phyloP scores from a whole-genome alignment of 1,139 yeast genomes.

The Magnusiomyces tetraspermus region DNA sequence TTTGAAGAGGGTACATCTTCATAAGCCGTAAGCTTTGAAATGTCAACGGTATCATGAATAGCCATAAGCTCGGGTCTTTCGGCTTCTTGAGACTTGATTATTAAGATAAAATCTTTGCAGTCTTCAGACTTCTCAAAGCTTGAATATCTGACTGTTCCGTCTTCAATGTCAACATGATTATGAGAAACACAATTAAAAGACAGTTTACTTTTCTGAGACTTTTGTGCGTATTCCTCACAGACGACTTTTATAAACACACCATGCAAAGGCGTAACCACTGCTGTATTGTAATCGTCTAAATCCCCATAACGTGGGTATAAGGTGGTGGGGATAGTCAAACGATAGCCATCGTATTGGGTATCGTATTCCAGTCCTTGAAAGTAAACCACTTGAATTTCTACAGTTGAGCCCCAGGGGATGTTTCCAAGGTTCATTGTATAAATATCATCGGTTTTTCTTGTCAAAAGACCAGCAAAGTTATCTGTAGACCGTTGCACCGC shows the following conservation, averaged over 20 bases:
- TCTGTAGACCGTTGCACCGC: not conserved
- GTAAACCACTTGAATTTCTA: conserved; percentile 6
- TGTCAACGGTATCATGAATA: not conserved
- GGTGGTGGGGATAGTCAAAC: conserved; percentile 8
- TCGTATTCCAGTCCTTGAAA: conserved; percentile 7
- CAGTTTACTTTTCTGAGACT: not conserved
- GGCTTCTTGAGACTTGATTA: not conserved
- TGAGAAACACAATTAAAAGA: conserved; percentile 10
- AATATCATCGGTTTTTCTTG: conserved; percentile 2
- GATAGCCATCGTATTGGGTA: conserved; percentile 8
- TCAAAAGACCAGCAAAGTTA: conserved; percentile 1
- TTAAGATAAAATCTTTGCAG: conserved; percentile 7
- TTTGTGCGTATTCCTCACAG: not conserved
- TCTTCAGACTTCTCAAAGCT: not conserved
- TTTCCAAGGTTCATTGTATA: conserved; percentile 3
- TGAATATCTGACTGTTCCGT: not conserved
- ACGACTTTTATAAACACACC: conserved; percentile 7
- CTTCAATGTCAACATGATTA: not conserved
- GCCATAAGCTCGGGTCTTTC: not conserved
- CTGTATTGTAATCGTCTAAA: too few species aligned
- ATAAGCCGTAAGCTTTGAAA: not conserved
- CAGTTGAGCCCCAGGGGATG: conserved; percentile 5
- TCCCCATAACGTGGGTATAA: conserved; percentile 8
- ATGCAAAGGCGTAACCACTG: not conserved
- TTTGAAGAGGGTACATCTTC: not conserved